These are phyloP conservation scores for Akanthomyces lecanii DNA, from an alignment of 2,329 filamentous ascomycete species.

Conservation along the genomic window DNA sequence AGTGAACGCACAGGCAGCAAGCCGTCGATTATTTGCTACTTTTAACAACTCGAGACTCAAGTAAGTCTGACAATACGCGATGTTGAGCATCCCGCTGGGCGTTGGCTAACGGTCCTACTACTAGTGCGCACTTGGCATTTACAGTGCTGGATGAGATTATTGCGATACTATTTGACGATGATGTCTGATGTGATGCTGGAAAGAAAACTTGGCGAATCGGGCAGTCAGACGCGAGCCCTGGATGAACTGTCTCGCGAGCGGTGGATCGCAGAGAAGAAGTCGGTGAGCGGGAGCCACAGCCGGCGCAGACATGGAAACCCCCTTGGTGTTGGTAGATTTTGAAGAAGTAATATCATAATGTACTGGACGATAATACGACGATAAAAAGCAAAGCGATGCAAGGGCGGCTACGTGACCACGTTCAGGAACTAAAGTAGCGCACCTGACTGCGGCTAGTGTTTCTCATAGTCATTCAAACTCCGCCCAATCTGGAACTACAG, in stretches of 20 bases:
- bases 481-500: too few relatives aligned
- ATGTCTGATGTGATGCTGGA: neutral
- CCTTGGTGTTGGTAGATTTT: neutral
- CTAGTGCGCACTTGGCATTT: constrained; percentile 63
- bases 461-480: too few relatives aligned
- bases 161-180: constrained; percentile 56
- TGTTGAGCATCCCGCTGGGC: neutral
- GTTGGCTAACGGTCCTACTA: constrained; percentile 19
- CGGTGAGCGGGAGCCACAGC: constrained; percentile 9
- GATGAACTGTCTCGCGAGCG: neutral
- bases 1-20: constrained; percentile 81
- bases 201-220: neutral
- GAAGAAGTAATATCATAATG: neutral
- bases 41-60: constrained; percentile 89
- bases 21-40: constrained; percentile 81
- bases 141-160: constrained; percentile 69
- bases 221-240: neutral
- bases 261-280: constrained; percentile 1
- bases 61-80: constrained; percentile 46
- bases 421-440: too few relatives aligned
- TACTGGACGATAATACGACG: neutral
- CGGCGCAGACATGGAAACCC: constrained; percentile 3
- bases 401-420: too few relatives aligned
- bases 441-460: too few relatives aligned
- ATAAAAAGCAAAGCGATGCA: neutral